Evolutionary conservation across 345 rosid species (phyloP), one percentile per base, ranked within the genome.

Genomic region (Angophora floribunda): DNA sequence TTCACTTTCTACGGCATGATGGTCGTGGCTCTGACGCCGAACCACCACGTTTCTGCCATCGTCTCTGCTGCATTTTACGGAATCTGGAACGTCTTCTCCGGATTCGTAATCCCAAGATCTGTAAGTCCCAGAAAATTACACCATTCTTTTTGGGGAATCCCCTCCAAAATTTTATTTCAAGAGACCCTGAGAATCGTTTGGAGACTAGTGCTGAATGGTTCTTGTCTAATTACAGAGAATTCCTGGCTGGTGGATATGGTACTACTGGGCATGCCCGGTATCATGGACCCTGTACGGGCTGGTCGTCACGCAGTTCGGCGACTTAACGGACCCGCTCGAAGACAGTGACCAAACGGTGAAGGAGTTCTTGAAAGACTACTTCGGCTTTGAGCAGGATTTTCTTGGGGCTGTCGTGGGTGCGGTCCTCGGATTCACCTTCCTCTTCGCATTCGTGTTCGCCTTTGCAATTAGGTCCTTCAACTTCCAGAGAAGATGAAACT

Each of bases 241-340:
- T 2, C 95, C 95, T 1, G 87, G 90, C 32, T 93, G 95, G 95
- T 93, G 93, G 93, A 91, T 91, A 87, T 93, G 95, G 95, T 93
- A 91, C 92, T 92, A 86, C 51, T 91, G 93, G 94, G 91, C 63
- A 85, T 88, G 90, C 87, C 94, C 94, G 3, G 67, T 92, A 28
- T 45, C 93, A 19, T 92, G 95, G 95, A 92, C 92, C 3, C 41
- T 93, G 32, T 91, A 93, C 47, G 95, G 94, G 41, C 49, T 93
- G 80, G 87, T 91, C 30, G 89, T 86, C 16, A 91, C 95, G 4
- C 94, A 92, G n/a, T 92, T 49, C 51, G 94, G 93, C 61, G 93
- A 93, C 32, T 14, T 91, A 45, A 57, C 87, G 52, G 61, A 89
- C 11, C 2, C 0, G 6, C 86, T 92, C 11, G 92, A 92, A 0